Evolutionary conservation across 495 filamentous ascomycete genomes (phyloP), one percentile per base, ranked within the genome.

Genomic region (Letharia columbiana): DNA sequence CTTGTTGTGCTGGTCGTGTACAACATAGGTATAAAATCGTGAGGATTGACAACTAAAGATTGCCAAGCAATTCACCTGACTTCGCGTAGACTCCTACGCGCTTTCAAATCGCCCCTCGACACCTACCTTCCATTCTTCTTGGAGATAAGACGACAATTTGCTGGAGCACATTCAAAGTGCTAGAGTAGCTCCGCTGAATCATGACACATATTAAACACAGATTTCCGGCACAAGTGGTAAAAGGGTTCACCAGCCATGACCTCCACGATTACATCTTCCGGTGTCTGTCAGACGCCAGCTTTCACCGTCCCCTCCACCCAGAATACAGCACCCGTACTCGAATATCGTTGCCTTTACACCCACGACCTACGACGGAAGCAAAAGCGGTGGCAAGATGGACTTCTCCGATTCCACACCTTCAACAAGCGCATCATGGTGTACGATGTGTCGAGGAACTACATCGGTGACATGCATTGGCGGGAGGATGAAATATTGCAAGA

Each of bases 321-420:
- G 65, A 86, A 85, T 73, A 91, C 88, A 42, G 91, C 92, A 4
- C 81, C 83, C 0, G 89, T 96, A 37, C 77, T 88, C 69, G 91
- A 94, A 68, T 92, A 86, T 71, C 79, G 84, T 63, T 96, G 92
- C 70, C 85, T 97, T 31, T 97, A 89, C 75, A 96, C 90, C 8
- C 83, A 87, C 68, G 92, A 97, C 72, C 73, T 96, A 61, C 85
- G 87, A 12, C 84, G 89, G 61, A 97, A 97, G 75, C 85, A 88
- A 62, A 97, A 97, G 76, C 79, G 89, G 58, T 97, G 92, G 92
- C 90, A 93, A 69, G 92, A 97, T 87, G 92, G 92, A 52, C 85
- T 86, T 57, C 82, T 96, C 41, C 85, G 87, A 62, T 96, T 86
- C 72, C 92, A 97, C 73, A 89, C 89, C 3, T 95, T 95, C 81